Percentiles rank a stretch among this genome's conserved stretches.
Evolutionary conservation across 345 rosid genomes (phyloP).

Genomic region (Firmiana major): DNA sequence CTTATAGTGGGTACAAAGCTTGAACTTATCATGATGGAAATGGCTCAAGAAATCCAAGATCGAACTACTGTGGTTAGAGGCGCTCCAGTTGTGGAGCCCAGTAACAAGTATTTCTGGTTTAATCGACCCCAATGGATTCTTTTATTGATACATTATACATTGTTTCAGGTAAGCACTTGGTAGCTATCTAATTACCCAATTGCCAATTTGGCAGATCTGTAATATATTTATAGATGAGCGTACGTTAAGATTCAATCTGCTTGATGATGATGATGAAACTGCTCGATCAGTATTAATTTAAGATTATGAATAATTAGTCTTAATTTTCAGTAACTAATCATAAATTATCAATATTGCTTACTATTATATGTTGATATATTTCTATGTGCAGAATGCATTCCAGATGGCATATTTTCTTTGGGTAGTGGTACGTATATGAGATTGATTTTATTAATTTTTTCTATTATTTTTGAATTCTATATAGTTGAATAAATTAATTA

Average conservation of each 20-base stretch:
- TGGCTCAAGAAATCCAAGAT: slow-evolving; percentile 49
- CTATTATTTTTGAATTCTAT: not conserved
- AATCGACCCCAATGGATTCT: slow-evolving; percentile 52
- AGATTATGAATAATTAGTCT: no score
- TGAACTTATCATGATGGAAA: slow-evolving; percentile 50
- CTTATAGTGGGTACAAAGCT: slow-evolving; percentile 51
- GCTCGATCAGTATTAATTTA: no score
- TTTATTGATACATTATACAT: slow-evolving; percentile 39
- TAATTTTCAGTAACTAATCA: no score
- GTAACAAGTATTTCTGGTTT: slow-evolving; percentile 58
- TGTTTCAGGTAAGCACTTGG: slow-evolving; percentile 33
- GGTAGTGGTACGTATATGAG: slow-evolving; percentile 31
- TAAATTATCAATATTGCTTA: not conserved
- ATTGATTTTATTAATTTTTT: no score
- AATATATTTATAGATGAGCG: no score
- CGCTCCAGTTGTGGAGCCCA: slow-evolving; percentile 53
- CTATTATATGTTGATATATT: not conserved
- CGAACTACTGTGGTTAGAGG: slow-evolving; percentile 39
- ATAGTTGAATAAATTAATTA: no score
- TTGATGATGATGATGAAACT: no score
- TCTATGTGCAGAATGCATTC: slow-evolving; percentile 40
- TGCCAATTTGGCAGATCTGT: no score
- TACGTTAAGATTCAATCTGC: no score
- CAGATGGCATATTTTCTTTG: slow-evolving; percentile 53
- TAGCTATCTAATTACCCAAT: no score